Percentiles rank a stretch among this genome's conserved stretches.
phyloP scores from a whole-genome alignment of 2,329 filamentous ascomycete genomes.

The Emmonsia crescens region DNA sequence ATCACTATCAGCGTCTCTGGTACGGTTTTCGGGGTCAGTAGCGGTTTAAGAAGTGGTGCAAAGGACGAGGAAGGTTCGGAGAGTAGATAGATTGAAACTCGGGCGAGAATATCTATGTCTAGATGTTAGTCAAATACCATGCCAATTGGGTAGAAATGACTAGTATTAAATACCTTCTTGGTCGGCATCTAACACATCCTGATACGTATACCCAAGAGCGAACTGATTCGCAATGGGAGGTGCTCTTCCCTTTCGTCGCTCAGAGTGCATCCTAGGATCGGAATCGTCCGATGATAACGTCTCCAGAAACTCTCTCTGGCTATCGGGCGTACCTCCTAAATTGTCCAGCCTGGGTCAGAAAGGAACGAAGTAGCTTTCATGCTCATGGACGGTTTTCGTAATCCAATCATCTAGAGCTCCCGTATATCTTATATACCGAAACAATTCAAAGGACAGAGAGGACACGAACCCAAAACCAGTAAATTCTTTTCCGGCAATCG shows the following conservation, averaged over 20 bases:
- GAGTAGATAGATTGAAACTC: conserved; percentile 79
- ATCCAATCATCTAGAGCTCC: neutral
- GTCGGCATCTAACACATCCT: conserved; percentile 85
- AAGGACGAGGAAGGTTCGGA: conserved; percentile 77
- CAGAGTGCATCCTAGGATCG: conserved; percentile 33
- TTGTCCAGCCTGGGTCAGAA: neutral
- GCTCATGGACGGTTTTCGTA: neutral
- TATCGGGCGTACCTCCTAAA: conserved; percentile 63
- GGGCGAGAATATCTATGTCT: conserved; percentile 66
- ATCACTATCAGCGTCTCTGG: conserved; percentile 81
- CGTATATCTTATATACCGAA: neutral
- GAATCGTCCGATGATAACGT: conserved; percentile 36
- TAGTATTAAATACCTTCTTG: conserved; percentile 60
- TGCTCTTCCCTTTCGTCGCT: conserved; percentile 43
- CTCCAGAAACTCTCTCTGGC: conserved; percentile 75
- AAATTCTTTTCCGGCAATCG: conserved; percentile 85
- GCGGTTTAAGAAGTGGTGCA: conserved; percentile 68
- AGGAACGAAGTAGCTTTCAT: neutral
- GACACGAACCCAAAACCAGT: conserved; percentile 61
- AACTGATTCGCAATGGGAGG: conserved; percentile 85
- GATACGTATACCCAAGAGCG: conserved; percentile 87
- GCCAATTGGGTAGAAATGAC: neutral
- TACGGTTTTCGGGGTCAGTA: conserved; percentile 73
- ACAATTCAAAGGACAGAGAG: neutral
- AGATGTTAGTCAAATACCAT: conserved; percentile 6